Percentiles rank a stretch among this genome's conserved stretches.
phyloP scores from a whole-genome alignment of 768 basidiomycete genomes.

The Nidula microcarpa region DNA sequence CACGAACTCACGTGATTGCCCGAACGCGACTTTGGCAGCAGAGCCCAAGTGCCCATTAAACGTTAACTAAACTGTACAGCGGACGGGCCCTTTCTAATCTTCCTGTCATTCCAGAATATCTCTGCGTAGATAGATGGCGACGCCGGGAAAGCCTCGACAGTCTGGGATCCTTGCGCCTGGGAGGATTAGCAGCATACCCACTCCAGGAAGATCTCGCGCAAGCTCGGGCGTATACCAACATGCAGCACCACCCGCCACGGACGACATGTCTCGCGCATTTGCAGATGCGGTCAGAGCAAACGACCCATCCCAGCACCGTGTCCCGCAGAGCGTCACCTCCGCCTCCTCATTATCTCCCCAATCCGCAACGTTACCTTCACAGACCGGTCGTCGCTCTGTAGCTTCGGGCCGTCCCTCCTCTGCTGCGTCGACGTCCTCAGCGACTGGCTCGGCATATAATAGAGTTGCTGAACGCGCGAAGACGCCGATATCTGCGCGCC shows the following conservation, averaged over 20 bases:
- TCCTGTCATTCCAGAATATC: not conserved
- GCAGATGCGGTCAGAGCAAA: conserved; percentile 78
- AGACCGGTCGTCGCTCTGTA: conserved; percentile 48
- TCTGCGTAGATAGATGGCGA: conserved; percentile 22
- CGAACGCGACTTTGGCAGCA: no score
- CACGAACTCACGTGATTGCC: no score
- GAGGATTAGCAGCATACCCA: conserved; percentile 52
- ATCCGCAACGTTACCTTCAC: conserved; percentile 36
- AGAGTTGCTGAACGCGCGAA: conserved; percentile 41
- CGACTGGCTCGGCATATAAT: conserved; percentile 22
- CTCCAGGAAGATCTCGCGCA: conserved; percentile 69
- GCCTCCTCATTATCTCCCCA: conserved; percentile 49
- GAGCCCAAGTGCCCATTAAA: no score
- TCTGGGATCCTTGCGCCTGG: conserved; percentile 39
- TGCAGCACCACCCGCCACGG: conserved; percentile 36
- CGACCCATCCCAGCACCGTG: conserved; percentile 71
- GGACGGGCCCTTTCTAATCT: no score
- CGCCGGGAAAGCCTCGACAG: conserved; percentile 38
- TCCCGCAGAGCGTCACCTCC: conserved; percentile 30
- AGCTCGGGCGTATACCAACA: conserved; percentile 47
- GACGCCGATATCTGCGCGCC: conserved; percentile 40
- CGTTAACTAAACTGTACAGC: no score
- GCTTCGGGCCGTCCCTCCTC: conserved; percentile 47
- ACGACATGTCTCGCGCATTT: conserved; percentile 69
- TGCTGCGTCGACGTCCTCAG: conserved; percentile 52